These are phyloP conservation scores for Termitomyces sp. DNA, from an alignment of 768 basidiomycete species.

Conservation along the genomic window DNA sequence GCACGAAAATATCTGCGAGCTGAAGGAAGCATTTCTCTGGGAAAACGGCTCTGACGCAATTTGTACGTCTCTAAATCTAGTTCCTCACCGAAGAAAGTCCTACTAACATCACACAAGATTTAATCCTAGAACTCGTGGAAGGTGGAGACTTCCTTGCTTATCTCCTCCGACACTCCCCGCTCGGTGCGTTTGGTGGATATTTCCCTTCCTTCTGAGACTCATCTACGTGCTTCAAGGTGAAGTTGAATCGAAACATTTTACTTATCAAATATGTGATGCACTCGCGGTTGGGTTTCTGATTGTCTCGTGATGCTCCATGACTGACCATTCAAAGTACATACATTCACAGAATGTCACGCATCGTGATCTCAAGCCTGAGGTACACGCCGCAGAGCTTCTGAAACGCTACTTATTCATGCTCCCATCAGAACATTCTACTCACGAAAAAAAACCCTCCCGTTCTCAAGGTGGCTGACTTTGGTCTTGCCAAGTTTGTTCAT, in stretches of 20 bases:
- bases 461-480: constrained; percentile 94
- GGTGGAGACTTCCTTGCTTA: constrained; percentile 86
- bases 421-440: constrained; percentile 68
- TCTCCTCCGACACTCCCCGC: constrained; percentile 54
- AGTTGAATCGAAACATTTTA: constrained; percentile 57
- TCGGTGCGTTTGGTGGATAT: constrained; percentile 41
- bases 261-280: constrained; percentile 82
- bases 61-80: constrained; percentile 30
- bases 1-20: constrained; percentile 79
- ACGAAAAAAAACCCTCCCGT: constrained; percentile 60
- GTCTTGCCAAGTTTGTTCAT: constrained; percentile 86
- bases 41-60: constrained; percentile 52
- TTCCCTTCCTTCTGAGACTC: not conserved
- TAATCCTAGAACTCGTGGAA: constrained; percentile 79
- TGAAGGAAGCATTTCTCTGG: constrained; percentile 65
- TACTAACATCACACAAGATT: constrained; percentile 33
- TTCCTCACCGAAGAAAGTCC: not conserved
- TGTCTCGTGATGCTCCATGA: not conserved
- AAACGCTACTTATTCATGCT: not conserved
- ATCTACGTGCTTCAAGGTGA: constrained; percentile 34
- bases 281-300: constrained; percentile 44
- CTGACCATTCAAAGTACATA: constrained; percentile 41
- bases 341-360: constrained; percentile 78
- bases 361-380: constrained; percentile 91
- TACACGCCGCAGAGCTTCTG: constrained; percentile 16